Percentiles rank a stretch among this genome's conserved stretches.
Evolutionary conservation across 2,329 filamentous ascomycete genomes (phyloP).

Genomic region (Chrysosporium keratinophilum): DNA sequence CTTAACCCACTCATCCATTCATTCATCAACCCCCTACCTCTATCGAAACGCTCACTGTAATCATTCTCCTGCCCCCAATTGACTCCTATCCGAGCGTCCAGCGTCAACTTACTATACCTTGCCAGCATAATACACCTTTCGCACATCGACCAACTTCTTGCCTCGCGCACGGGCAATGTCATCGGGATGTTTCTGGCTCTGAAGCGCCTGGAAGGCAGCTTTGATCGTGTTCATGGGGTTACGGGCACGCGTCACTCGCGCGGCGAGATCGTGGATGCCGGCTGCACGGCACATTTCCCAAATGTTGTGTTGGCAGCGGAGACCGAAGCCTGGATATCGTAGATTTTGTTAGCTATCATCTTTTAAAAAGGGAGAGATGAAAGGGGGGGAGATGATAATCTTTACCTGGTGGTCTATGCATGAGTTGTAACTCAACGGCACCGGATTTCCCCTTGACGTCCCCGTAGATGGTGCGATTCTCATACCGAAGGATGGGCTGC

Average conservation of each 20-base stretch:
- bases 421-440: conserved; percentile 74
- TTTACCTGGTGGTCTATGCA: conserved; percentile 74
- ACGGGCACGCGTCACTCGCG: conserved; percentile 68
- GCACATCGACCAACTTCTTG: conserved; percentile 89
- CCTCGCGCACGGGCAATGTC: conserved; percentile 80
- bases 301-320: conserved; percentile 81
- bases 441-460: conserved; percentile 74
- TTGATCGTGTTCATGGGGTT: conserved; percentile 99
- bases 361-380: background rate
- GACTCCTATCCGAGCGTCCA: background rate
- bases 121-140: conserved; percentile 94
- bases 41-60: no score
- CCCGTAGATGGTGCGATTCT: conserved; percentile 84
- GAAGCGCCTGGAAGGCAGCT: conserved; percentile 72
- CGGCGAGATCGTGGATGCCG: conserved; percentile 79
- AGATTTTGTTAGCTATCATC: conserved; percentile 11
- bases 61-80: no score
- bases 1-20: no score
- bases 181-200: conserved; percentile 75
- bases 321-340: conserved; percentile 63
- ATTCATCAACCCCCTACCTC: no score
- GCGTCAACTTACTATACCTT: conserved; percentile 20
- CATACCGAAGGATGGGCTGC: conserved; percentile 83
- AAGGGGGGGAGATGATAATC: background rate
- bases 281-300: conserved; percentile 86